Conservation (phyloP, 2,329 filamentous ascomycete species). For the Clarireedia monteithiana region DNA sequence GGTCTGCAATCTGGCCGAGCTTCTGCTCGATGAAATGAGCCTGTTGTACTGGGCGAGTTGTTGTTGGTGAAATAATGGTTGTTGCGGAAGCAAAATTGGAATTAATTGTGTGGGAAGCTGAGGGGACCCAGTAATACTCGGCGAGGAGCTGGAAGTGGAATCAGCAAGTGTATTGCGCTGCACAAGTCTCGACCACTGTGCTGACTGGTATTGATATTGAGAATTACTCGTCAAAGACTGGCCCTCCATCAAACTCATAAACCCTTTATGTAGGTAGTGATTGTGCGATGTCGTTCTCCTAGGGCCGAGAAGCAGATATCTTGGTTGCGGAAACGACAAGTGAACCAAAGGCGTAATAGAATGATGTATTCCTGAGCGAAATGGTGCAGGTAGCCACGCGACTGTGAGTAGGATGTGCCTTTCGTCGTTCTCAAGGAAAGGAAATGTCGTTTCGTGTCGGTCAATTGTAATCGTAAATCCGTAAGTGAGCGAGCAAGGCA, state of each 20-base stretch:
- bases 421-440: background rate
- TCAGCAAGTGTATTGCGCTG: conserved; percentile 29
- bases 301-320: background rate
- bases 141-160: conserved; percentile 16
- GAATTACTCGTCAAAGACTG: conserved; percentile 26
- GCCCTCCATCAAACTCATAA: conserved; percentile 30
- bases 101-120: conserved; percentile 41
- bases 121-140: conserved; percentile 22
- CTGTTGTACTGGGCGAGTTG: conserved; percentile 59
- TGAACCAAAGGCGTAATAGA: background rate
- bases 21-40: conserved; percentile 46
- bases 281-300: background rate
- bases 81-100: conserved; percentile 50
- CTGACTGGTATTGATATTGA: conserved; percentile 31
- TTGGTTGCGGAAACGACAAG: background rate
- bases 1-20: conserved; percentile 44
- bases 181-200: conserved; percentile 30
- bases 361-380: background rate
- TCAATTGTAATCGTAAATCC: conserved; percentile 4
- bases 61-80: conserved; percentile 51
- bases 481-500: background rate
- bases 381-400: conserved; percentile 7
- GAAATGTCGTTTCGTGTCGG: background rate
- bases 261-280: conserved; percentile 15
- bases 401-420: background rate